Evolutionary conservation across 371 early-diverging fungal species (phyloP), one percentile per base, ranked within the genome.

Genomic region (Mucor velutinosus): DNA sequence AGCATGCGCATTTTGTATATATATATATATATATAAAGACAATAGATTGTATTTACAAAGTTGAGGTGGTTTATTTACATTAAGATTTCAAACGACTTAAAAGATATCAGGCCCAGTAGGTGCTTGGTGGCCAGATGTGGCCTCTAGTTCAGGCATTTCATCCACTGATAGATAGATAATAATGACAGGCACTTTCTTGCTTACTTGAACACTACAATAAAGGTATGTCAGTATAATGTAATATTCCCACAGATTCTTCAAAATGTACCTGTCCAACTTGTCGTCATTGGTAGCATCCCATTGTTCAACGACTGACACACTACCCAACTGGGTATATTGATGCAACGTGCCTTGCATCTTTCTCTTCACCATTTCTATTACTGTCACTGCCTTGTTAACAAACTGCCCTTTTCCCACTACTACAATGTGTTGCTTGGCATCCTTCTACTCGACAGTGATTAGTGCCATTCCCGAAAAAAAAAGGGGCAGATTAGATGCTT

Each of bases 351-450:
- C 88, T 58, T 83, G 80, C 77, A 85, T 75, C 12, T 79, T 70
- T 55, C 91, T 78, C 57, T 89, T 91, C 21, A 87, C 77, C 58
- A 91, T 88, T 62, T 91, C 91, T 11, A 83, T 86, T 4, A 91
- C 86, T 0, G 89, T 85, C 0, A 91, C 88, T 23, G 89, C 83
- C 41, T 89, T 89, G 64, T 86, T 86, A 56, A 91, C 79, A 27
- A 77, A 70, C 33, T 73, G 75, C 1, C 89, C 89, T 61, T 86
- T 78, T 0, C 84, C 82, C 3, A 76, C 72, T 7, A 84, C 10
- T 3, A 81, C 67, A 45, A 81, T 75, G 25, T 60, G 62, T 1
- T 62, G 35, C 33, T 72, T 61, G 29, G 68, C 67, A 23, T 79
- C 53, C 23, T 76, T 66, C 66, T 72, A 27, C 29, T 33, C 14